phyloP scores from a whole-genome alignment of 2,329 filamentous ascomycete species.

The Rasamsonia emersonii region DNA sequence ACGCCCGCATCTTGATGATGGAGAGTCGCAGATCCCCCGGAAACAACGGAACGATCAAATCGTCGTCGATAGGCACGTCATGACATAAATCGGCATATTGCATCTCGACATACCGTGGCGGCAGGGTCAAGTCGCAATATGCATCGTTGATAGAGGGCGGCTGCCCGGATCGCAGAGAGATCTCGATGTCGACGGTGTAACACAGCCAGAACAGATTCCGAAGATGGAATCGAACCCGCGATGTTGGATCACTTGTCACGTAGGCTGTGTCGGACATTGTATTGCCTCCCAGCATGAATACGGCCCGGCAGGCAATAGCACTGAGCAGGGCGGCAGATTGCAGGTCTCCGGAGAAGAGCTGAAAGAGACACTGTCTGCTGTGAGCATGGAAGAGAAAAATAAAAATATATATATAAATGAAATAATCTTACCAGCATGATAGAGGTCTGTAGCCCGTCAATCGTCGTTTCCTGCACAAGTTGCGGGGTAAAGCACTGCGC shows the following conservation, averaged over 20 bases:
- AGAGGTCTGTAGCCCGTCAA: slow-evolving; percentile 39
- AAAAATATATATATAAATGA: not conserved
- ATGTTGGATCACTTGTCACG: too few relatives aligned
- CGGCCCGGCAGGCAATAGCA: slow-evolving; percentile 38
- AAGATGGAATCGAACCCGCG: slow-evolving; percentile 18
- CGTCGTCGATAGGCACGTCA: slow-evolving; percentile 12
- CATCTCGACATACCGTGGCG: slow-evolving; percentile 31
- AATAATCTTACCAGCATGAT: slow-evolving; percentile 40
- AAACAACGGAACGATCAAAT: slow-evolving; percentile 24
- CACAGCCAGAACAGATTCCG: slow-evolving; percentile 47
- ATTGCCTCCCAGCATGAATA: slow-evolving; percentile 45
- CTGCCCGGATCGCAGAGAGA: slow-evolving; percentile 45
- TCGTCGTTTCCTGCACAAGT: slow-evolving; percentile 35
- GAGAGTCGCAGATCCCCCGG: slow-evolving; percentile 43
- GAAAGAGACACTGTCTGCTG: slow-evolving; percentile 37
- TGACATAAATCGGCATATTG: slow-evolving; percentile 15
- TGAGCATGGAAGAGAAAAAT: not conserved
- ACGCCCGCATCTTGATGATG: slow-evolving; percentile 45
- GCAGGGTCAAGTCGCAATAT: slow-evolving; percentile 46
- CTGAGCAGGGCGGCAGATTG: slow-evolving; percentile 38
- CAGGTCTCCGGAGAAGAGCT: slow-evolving; percentile 41
- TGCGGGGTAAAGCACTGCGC: slow-evolving; percentile 37
- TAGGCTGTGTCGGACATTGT: too few relatives aligned
- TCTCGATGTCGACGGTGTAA: slow-evolving; percentile 49
- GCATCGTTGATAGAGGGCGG: slow-evolving; percentile 44